A percentile compares a stretch with the other conserved stretches of the same genome.
Conservation (phyloP, 305 asterid species). For the Fraxinus velutina region DNA sequence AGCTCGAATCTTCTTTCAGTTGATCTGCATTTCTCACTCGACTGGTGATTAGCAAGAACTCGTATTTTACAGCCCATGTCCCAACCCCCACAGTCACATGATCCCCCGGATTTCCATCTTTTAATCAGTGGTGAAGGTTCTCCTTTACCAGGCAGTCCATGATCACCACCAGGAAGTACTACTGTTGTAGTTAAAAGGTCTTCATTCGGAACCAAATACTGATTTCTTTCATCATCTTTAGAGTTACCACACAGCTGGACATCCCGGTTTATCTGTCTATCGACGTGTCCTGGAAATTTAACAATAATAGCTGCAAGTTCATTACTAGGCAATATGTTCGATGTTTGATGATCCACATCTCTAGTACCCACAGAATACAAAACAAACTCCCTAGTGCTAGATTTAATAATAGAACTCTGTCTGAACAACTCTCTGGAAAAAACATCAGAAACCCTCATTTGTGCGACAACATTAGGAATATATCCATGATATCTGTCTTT, state of each 20-base stretch:
- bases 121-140: constrained; percentile 65
- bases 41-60: constrained; percentile 35
- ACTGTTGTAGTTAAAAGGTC: constrained; percentile 37
- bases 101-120: constrained; percentile 75
- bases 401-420: constrained; percentile 14
- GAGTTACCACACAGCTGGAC: constrained; percentile 16
- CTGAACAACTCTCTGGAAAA: constrained; percentile 22
- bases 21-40: constrained; percentile 22
- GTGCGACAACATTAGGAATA: constrained; percentile 56
- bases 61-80: constrained; percentile 69
- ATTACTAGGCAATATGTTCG: constrained; percentile 37
- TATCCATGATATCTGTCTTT: constrained; percentile 44
- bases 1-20: constrained; percentile 43
- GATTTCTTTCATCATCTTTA: constrained; percentile 20
- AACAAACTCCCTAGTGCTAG: constrained; percentile 54
- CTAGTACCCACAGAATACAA: constrained; percentile 37
- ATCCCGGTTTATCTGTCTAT: constrained; percentile 16
- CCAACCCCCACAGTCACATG: constrained; percentile 92
- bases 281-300: constrained; percentile 33
- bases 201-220: constrained; percentile 14
- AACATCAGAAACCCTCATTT: constrained; percentile 65
- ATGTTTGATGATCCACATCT: constrained; percentile 27
- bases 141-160: constrained; percentile 66
- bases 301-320: constrained; percentile 70
- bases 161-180: constrained; percentile 72